Percentiles rank a stretch among this genome's conserved stretches.
Evolutionary conservation across 768 basidiomycete species (phyloP).

Genomic region (Lentinula guzmanii): DNA sequence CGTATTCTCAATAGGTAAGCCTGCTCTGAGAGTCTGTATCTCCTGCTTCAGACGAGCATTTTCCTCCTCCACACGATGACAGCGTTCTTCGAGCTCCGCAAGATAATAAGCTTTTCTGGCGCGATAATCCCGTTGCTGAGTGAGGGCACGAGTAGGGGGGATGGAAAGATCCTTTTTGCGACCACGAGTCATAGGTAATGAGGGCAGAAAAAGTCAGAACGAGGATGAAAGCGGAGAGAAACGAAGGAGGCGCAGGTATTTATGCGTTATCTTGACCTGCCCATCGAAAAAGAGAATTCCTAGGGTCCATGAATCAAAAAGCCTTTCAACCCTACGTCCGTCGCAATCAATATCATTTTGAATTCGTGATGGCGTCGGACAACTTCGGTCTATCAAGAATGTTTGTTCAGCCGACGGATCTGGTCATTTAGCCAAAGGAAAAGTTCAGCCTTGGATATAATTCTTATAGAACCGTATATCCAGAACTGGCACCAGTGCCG

Average conservation of each 20-base stretch:
- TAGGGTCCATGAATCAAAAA: background rate
- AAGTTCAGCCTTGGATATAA: background rate
- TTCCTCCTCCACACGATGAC: constrained; percentile 48
- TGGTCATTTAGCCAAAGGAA: background rate
- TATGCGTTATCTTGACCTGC: background rate
- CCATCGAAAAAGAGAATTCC: background rate
- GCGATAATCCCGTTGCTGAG: constrained; percentile 61
- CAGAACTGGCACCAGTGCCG: too few species aligned
- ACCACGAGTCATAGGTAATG: constrained; percentile 47
- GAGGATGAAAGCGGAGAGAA: background rate
- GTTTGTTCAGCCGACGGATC: background rate
- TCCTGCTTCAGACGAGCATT: constrained; percentile 44
- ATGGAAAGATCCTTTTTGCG: constrained; percentile 61
- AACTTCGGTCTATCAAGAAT: background rate
- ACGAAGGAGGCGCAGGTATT: background rate
- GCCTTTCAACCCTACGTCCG: background rate
- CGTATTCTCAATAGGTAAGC: constrained; percentile 22
- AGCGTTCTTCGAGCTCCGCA: constrained; percentile 49
- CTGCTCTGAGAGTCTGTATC: constrained; percentile 36
- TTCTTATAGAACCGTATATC: too few species aligned
- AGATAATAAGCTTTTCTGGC: constrained; percentile 55
- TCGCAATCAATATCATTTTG: background rate
- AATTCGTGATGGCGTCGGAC: background rate
- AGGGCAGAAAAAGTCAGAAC: background rate
- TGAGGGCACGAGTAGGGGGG: constrained; percentile 50